Conservation (phyloP, 2,329 filamentous ascomycete species). For the Penicillium sp. region DNA sequence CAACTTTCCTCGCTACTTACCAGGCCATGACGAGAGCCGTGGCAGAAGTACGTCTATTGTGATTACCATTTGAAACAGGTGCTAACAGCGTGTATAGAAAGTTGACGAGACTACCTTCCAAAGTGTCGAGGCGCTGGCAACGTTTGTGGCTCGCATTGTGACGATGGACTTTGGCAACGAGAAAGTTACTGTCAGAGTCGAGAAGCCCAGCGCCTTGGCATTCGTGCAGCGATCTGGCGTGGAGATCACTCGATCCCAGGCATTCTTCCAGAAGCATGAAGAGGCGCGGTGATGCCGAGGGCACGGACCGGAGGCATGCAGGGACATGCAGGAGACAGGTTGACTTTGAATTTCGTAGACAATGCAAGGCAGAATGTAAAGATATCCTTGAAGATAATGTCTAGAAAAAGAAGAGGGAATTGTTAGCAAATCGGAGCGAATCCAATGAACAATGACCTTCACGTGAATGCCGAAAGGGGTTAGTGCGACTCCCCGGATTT, state of each 20-base stretch:
- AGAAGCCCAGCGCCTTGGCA: constrained; percentile 52
- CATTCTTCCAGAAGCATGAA: constrained; percentile 40
- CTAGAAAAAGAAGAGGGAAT: neutral
- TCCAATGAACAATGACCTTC: constrained; percentile 10
- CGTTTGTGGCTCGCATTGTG: constrained; percentile 47
- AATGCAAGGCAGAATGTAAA: neutral
- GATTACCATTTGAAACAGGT: neutral
- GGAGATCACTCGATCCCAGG: constrained; percentile 48
- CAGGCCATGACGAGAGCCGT: constrained; percentile 41
- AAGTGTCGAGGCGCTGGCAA: constrained; percentile 53
- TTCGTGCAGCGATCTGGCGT: constrained; percentile 50
- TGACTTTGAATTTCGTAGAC: neutral
- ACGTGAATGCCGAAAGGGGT: constrained; percentile 22
- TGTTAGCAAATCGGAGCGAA: neutral
- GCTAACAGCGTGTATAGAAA: constrained; percentile 29
- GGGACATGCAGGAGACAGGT: neutral
- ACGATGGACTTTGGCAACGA: constrained; percentile 47
- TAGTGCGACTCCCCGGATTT: constrained; percentile 24
- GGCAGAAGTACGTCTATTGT: constrained; percentile 34
- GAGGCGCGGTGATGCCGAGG: constrained; percentile 10
- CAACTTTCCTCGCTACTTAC: constrained; percentile 37
- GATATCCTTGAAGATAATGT: neutral
- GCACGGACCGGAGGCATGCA: constrained; percentile 9
- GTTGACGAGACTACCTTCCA: constrained; percentile 50
- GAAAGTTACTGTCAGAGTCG: constrained; percentile 47